Evolutionary conservation across 306 rosid species (phyloP).

Genomic region (Astragalus membranaceus): DNA sequence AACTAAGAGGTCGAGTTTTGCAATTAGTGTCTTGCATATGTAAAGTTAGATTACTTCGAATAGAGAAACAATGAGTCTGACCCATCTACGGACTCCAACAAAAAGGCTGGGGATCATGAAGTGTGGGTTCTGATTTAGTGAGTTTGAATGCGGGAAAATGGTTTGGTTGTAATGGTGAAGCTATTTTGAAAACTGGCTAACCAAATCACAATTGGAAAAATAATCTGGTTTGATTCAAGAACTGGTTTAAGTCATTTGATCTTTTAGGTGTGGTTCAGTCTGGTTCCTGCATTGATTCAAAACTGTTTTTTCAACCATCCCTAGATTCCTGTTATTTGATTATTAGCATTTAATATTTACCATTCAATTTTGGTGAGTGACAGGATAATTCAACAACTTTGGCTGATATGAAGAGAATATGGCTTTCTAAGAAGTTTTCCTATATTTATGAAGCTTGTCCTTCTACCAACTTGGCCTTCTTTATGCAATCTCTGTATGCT

Average conservation of each 20-base stretch:
- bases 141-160: background rate
- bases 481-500: conserved; percentile 78
- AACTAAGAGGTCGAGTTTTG: no score
- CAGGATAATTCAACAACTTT: conserved; percentile 58
- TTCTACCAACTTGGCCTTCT: conserved; percentile 63
- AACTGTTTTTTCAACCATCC: background rate
- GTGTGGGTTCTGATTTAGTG: background rate
- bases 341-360: background rate
- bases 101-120: background rate
- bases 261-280: background rate
- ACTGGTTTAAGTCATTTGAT: background rate
- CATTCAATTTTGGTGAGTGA: conserved; percentile 12
- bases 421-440: conserved; percentile 77
- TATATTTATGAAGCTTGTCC: conserved; percentile 73
- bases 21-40: no score
- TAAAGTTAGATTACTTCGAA: no score
- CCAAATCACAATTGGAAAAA: background rate
- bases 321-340: background rate
- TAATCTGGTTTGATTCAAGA: background rate
- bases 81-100: background rate
- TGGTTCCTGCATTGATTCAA: background rate
- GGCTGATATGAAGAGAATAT: conserved; percentile 65
- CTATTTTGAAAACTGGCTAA: background rate
- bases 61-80: background rate
- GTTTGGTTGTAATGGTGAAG: background rate